Evolutionary conservation across 2,329 filamentous ascomycete species (phyloP).

Genomic region (Apiospora malaysiana): DNA sequence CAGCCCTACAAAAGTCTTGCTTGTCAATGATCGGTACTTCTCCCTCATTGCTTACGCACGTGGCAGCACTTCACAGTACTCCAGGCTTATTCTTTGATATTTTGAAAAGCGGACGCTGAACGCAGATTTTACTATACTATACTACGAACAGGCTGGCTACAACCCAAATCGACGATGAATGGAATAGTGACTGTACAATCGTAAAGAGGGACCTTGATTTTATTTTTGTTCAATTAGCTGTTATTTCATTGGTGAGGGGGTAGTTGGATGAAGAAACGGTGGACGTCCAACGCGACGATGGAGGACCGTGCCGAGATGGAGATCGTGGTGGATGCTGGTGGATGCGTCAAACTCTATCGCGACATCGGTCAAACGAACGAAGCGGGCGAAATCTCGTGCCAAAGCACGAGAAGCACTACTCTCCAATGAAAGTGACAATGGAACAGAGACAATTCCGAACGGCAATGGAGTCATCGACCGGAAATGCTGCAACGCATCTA

Average conservation of each 20-base stretch:
- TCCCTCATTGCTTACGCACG: too few species aligned
- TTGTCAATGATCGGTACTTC: not conserved
- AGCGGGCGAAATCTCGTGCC: not conserved
- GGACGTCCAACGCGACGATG: conserved; percentile 5
- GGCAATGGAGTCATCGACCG: not conserved
- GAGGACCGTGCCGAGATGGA: conserved; percentile 12
- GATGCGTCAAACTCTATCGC: not conserved
- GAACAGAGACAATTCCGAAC: not conserved
- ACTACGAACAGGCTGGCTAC: too few species aligned
- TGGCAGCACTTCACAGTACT: not conserved
- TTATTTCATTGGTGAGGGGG: not conserved
- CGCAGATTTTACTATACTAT: not conserved
- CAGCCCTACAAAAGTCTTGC: not conserved
- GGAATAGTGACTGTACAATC: too few species aligned
- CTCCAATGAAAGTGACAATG: not conserved
- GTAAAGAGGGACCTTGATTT: conserved; percentile 67
- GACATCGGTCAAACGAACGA: conserved; percentile 1
- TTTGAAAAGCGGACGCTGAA: not conserved
- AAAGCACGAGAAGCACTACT: not conserved
- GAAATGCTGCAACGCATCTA: not conserved
- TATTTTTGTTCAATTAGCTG: conserved; percentile 53
- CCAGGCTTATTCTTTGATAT: not conserved
- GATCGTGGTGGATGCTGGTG: not conserved
- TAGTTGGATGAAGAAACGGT: not conserved
- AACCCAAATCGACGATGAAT: too few species aligned